Evolutionary conservation across 139 green algal species (phyloP), one percentile per base, ranked within the genome.

Genomic region (Tetradesmus obliquus): DNA sequence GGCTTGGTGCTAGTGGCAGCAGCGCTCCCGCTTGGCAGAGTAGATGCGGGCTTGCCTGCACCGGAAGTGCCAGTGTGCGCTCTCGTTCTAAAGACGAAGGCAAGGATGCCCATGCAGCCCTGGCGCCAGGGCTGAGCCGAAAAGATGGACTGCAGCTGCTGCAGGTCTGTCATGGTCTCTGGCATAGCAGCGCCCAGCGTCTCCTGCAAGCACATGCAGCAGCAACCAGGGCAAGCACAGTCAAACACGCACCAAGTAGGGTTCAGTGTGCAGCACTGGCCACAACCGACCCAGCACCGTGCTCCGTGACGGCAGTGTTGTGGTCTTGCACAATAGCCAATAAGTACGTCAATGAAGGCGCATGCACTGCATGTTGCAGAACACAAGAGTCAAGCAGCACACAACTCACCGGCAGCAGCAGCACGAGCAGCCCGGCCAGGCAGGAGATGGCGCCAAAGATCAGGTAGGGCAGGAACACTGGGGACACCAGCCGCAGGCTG

Each of bases 371-470:
- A 17, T 8, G 17, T 20, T 32, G 53, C 53, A 57, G 51, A n/a
- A 86, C 81, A 86, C 17, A 86, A 66, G 81, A 66, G 17, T 8
- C 53, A 8, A n/a, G 15, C 82, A 51, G 22, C 3, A 2, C 20
- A 62, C 15, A 13, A 5, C 82, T 91, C 55, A 82, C 87, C 8
- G 87, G 87, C 87, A 91, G 53, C 17, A 85, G 20, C 72, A 91
- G 12, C 54, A 91, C 74, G 74, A 91, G 24, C 72, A 71, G 22
- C 3, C 87, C 87, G 5, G 72, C 87, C 72, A 86, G 72, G 20
- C 58, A 17, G 3, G 87, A 82, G 22, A 74, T 24, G 2, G 15
- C 10, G 5, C 71, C 74, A 66, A 84, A 91, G 12, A 91, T 19
- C 20, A 72, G 9, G 20, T 72, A 86, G 1, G 87, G 87, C 87